A percentile compares a stretch with the other conserved stretches of the same genome.
phyloP scores from a whole-genome alignment of 345 rosid species.

The Aethionema arabicum region DNA sequence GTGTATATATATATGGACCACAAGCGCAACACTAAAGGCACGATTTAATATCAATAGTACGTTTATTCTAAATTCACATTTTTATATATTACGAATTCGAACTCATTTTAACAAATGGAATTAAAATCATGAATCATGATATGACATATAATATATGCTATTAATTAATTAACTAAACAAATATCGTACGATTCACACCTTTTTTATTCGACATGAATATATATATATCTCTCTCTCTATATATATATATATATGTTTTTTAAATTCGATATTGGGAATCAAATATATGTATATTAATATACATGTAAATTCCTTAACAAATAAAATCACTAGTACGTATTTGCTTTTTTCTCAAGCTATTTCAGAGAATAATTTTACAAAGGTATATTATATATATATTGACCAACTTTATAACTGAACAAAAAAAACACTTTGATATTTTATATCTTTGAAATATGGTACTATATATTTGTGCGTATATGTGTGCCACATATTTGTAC shows the following conservation, averaged over 20 bases:
- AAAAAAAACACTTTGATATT: too few relatives aligned
- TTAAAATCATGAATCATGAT: background rate
- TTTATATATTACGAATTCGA: background rate
- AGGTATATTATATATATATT: slow-evolving; percentile 2
- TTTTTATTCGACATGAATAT: slow-evolving; percentile 26
- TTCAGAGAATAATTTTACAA: slow-evolving; percentile 16
- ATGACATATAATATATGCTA: background rate
- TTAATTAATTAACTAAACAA: background rate
- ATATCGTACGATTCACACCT: background rate
- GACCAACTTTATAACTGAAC: slow-evolving; percentile 15
- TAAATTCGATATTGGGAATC: slow-evolving; percentile 19
- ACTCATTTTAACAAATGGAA: slow-evolving; percentile 23
- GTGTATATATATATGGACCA: slow-evolving; percentile 27
- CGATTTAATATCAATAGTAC: slow-evolving; percentile 4
- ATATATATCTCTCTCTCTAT: too few relatives aligned
- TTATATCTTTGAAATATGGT: background rate
- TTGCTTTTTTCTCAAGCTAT: slow-evolving; percentile 18
- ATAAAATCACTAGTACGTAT: slow-evolving; percentile 2
- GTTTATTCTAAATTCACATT: slow-evolving; percentile 15
- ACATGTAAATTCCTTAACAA: slow-evolving; percentile 17
- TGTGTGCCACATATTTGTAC: slow-evolving; percentile 4
- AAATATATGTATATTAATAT: background rate
- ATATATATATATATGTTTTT: too few relatives aligned
- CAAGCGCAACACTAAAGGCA: slow-evolving; percentile 21
- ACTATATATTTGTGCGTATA: background rate